phyloP scores from a whole-genome alignment of 306 rosid genomes.

The Vachellia pachyceras region DNA sequence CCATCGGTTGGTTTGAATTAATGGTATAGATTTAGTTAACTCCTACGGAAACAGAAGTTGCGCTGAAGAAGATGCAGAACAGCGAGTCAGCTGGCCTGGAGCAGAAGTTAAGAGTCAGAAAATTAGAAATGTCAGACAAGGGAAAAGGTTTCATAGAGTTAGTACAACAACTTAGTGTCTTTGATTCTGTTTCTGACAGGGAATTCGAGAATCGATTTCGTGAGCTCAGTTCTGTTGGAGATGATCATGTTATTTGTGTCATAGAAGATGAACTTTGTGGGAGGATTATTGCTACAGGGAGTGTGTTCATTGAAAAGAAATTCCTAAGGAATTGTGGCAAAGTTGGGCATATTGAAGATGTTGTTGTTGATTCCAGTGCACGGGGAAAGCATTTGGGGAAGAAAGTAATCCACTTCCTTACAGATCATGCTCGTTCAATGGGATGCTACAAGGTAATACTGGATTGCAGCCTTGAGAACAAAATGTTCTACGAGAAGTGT shows the following conservation, averaged over 20 bases:
- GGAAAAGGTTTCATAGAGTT: conserved; percentile 75
- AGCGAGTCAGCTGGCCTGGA: neutral
- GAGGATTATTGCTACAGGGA: conserved; percentile 62
- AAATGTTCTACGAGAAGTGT: conserved; percentile 62
- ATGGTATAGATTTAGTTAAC: neutral
- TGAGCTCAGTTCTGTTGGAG: conserved; percentile 63
- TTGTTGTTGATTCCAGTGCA: conserved; percentile 71
- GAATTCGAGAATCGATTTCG: conserved; percentile 69
- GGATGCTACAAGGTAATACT: conserved; percentile 92
- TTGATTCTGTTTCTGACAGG: conserved; percentile 70
- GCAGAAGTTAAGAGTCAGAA: conserved; percentile 22
- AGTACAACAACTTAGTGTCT: conserved; percentile 69
- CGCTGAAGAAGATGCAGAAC: conserved; percentile 19
- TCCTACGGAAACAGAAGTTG: conserved; percentile 3
- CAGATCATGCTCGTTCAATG: conserved; percentile 59
- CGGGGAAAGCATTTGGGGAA: conserved; percentile 67
- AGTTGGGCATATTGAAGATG: conserved; percentile 79
- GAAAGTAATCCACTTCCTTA: conserved; percentile 60
- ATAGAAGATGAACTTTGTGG: conserved; percentile 59
- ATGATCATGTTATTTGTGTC: conserved; percentile 68
- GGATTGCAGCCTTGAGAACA: conserved; percentile 62
- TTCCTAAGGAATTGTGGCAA: conserved; percentile 80
- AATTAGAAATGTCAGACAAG: conserved; percentile 67
- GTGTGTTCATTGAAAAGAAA: conserved; percentile 62
- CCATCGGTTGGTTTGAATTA: neutral